Percentiles rank a stretch among this genome's conserved stretches.
Conservation (phyloP, 768 basidiomycete species). For the Suillus paluster region DNA sequence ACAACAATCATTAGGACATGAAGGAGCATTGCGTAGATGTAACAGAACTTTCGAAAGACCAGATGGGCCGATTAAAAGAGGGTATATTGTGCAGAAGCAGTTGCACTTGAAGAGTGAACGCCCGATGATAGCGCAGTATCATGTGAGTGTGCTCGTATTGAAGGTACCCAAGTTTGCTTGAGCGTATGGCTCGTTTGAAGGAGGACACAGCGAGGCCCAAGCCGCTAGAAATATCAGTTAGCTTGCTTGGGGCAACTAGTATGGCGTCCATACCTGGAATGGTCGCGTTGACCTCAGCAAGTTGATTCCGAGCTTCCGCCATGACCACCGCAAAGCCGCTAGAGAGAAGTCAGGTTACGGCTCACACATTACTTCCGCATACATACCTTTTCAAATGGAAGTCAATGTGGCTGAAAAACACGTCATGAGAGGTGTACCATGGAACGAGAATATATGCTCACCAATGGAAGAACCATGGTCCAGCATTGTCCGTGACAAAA, state of each 20-base stretch:
- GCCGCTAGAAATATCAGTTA: slow-evolving; percentile 16
- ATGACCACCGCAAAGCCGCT: slow-evolving; percentile 38
- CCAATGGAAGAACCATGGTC: slow-evolving; percentile 60
- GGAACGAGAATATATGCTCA: slow-evolving; percentile 9
- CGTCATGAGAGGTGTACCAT: not conserved
- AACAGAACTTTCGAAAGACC: not conserved
- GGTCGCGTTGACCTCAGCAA: not conserved
- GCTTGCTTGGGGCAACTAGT: not conserved
- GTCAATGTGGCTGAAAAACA: slow-evolving; percentile 32
- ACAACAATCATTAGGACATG: too few species aligned
- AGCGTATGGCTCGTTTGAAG: not conserved
- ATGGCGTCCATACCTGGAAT: slow-evolving; percentile 23
- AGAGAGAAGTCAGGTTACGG: slow-evolving; percentile 9
- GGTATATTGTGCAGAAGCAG: not conserved
- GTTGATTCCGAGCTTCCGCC: slow-evolving; percentile 28
- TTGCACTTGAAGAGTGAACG: not conserved
- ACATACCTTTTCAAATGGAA: slow-evolving; percentile 33
- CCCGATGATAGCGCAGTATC: not conserved
- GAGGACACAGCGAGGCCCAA: slow-evolving; percentile 25
- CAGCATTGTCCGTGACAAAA: slow-evolving; percentile 69
- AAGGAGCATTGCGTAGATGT: not conserved
- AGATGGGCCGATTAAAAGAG: not conserved
- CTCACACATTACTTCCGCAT: not conserved
- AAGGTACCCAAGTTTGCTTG: slow-evolving; percentile 2
- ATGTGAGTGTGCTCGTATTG: not conserved